Evolutionary conservation across 2,329 filamentous ascomycete genomes (phyloP).

Genomic region (Aspergillus vadensis): DNA sequence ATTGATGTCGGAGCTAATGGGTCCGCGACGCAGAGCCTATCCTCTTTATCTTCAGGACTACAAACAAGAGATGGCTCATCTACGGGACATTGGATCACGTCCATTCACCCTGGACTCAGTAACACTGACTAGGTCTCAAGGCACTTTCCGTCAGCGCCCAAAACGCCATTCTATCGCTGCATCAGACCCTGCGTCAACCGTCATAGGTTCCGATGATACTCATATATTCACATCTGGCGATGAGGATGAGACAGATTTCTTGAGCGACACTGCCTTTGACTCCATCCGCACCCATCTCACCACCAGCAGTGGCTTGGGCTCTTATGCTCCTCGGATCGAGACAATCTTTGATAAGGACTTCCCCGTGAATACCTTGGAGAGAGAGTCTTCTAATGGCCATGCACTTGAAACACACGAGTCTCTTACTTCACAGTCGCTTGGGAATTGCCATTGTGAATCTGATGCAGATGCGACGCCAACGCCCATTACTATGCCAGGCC

Average conservation of each 20-base stretch:
- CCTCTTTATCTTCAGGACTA: conserved; percentile 31
- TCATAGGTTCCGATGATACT: conserved; percentile 63
- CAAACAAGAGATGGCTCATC: conserved; percentile 23
- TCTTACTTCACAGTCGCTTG: conserved; percentile 36
- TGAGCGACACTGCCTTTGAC: conserved; percentile 64
- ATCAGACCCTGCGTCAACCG: conserved; percentile 62
- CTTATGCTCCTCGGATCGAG: conserved; percentile 61
- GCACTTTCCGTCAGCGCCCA: conserved; percentile 40
- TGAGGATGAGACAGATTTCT: conserved; percentile 63
- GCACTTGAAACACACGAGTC: conserved; percentile 53
- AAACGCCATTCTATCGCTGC: conserved; percentile 58
- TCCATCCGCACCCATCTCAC: conserved; percentile 63
- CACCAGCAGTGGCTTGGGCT: conserved; percentile 54
- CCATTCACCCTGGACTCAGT: conserved; percentile 32
- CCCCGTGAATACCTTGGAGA: conserved; percentile 38
- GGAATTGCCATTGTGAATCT: conserved; percentile 21
- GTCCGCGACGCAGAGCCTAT: conserved; percentile 18
- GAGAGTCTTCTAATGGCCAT: conserved; percentile 49
- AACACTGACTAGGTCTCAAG: conserved; percentile 32
- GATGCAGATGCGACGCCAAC: conserved; percentile 22
- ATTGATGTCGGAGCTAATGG: conserved; percentile 17
- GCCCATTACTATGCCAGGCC: conserved; percentile 17
- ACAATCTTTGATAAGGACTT: conserved; percentile 64
- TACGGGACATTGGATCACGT: conserved; percentile 20
- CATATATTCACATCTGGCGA: conserved; percentile 59